A percentile compares a stretch with the other conserved stretches of the same genome.
phyloP scores from a whole-genome alignment of 2,329 filamentous ascomycete species.

The Fusarium virguliforme region DNA sequence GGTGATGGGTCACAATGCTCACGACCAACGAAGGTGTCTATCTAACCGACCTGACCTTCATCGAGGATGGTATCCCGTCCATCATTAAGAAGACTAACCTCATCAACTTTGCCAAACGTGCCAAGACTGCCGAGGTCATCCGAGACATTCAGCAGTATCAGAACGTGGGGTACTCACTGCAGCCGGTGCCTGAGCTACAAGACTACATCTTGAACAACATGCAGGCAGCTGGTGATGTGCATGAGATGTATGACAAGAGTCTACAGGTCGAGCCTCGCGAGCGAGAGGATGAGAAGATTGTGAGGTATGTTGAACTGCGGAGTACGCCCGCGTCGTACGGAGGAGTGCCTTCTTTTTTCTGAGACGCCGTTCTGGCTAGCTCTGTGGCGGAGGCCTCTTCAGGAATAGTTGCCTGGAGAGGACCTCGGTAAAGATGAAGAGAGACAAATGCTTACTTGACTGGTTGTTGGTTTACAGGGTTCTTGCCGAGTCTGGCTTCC shows the following conservation, averaged over 20 bases:
- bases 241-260: conserved; percentile 99
- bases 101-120: conserved; percentile 98
- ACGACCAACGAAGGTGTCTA: conserved; percentile 80
- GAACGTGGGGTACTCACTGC: conserved; percentile 94
- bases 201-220: conserved; percentile 98
- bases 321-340: conserved; percentile 48
- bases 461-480: conserved; percentile 62
- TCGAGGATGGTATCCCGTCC: conserved; percentile 97
- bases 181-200: conserved; percentile 91
- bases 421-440: conserved; percentile 27
- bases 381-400: conserved; percentile 20
- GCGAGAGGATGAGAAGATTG: conserved; percentile 99
- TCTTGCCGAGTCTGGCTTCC: conserved; percentile 74
- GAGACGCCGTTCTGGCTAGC: conserved; percentile 29
- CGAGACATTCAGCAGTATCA: conserved; percentile 99
- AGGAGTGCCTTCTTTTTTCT: conserved; percentile 43
- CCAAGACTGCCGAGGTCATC: conserved; percentile 98
- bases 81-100: conserved; percentile 96
- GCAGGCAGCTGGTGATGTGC: conserved; percentile 94
- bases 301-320: conserved; percentile 78
- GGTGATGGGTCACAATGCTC: conserved; percentile 17
- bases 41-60: conserved; percentile 96
- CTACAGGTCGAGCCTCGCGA: conserved; percentile 94
- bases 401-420: conserved; percentile 20
- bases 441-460: conserved; percentile 44